A percentile compares a stretch with the other conserved stretches of the same genome.
Evolutionary conservation across 306 rosid species (phyloP).

Genomic region (Cucurbita pepo): DNA sequence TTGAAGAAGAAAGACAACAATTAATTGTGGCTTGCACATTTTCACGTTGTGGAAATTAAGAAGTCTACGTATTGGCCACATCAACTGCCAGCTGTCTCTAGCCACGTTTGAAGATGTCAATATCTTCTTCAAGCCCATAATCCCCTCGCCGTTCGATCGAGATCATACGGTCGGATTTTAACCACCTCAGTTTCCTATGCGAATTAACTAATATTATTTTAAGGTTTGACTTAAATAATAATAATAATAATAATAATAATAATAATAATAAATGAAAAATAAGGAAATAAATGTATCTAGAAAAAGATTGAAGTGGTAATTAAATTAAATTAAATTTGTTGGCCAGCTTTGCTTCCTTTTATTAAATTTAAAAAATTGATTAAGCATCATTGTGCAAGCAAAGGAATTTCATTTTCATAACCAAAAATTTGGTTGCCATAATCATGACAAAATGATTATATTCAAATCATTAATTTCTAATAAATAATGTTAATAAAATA

Average conservation of each 20-base stretch:
- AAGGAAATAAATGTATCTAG: neutral
- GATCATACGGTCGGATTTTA: neutral
- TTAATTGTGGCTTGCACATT: conserved; percentile 4
- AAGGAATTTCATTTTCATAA: neutral
- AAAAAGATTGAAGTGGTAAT: neutral
- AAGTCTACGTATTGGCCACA: conserved; percentile 6
- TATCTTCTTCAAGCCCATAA: neutral
- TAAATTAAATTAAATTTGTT: neutral
- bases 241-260: neutral
- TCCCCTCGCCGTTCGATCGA: neutral
- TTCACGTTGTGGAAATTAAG: neutral
- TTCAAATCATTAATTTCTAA: too few species aligned
- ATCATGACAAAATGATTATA: too few species aligned
- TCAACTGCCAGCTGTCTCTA: conserved; percentile 7
- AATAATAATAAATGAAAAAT: neutral
- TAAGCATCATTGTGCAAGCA: neutral
- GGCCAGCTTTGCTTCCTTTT: neutral
- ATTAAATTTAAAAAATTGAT: neutral
- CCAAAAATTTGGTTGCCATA: neutral
- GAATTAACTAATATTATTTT: neutral
- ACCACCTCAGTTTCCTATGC: neutral
- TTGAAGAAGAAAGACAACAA: neutral
- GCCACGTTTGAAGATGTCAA: conserved; percentile 5
- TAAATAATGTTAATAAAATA: too few species aligned
- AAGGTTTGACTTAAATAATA: neutral